These are phyloP conservation scores for Dictyostelium purpureum DNA, from an alignment of 78 protist species.

Conservation along the genomic window DNA sequence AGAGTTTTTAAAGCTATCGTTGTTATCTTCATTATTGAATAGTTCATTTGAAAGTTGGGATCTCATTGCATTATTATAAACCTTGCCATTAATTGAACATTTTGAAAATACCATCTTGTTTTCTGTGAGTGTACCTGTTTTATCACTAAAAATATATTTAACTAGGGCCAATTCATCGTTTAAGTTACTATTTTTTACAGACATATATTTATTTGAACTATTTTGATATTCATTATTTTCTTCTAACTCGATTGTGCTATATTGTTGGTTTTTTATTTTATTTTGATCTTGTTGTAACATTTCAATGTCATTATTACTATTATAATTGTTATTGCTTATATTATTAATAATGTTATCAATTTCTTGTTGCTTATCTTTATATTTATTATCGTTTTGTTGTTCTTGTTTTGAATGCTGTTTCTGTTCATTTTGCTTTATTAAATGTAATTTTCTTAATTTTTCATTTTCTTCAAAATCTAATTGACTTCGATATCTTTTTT, in stretches of 20 bases:
- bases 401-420: not conserved
- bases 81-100: slow-evolving; percentile 55
- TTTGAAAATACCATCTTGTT: slow-evolving; percentile 77
- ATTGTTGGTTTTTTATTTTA: slow-evolving; percentile 85
- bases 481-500: not conserved
- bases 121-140: slow-evolving; percentile 86
- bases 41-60: not conserved
- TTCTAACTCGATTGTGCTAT: slow-evolving; percentile 46
- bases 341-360: not conserved
- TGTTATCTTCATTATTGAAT: not conserved
- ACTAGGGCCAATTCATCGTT: slow-evolving; percentile 76
- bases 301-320: slow-evolving; percentile 86
- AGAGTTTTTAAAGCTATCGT: no score
- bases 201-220: slow-evolving; percentile 13
- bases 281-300: slow-evolving; percentile 38
- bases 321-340: slow-evolving; percentile 28
- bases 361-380: not conserved
- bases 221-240: not conserved
- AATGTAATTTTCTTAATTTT: not conserved
- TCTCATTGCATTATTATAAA: not conserved
- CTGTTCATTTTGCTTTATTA: not conserved
- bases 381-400: not conserved
- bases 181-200: slow-evolving; percentile 51
- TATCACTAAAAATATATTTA: slow-evolving; percentile 78
- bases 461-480: not conserved